A percentile compares a stretch with the other conserved stretches of the same genome.
phyloP scores from a whole-genome alignment of 441 rosid species.

The Pelargonium exstipulatum region DNA sequence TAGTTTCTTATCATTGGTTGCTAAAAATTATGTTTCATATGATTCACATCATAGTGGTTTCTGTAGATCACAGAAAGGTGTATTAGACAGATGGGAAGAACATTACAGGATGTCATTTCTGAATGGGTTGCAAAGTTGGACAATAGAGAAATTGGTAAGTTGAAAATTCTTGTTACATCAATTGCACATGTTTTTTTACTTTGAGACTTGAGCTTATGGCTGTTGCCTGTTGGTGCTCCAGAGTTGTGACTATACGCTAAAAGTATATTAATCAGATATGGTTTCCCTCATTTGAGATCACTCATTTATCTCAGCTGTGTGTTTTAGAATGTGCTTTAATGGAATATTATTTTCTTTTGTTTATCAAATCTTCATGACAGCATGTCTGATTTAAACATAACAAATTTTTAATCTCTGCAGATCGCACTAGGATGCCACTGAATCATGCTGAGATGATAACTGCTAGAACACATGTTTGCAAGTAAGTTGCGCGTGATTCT shows the following conservation, averaged over 20 bases:
- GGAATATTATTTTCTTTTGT: too few relatives aligned
- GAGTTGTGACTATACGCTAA: not conserved
- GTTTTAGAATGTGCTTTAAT: not conserved
- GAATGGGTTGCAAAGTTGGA: slow-evolving; percentile 61
- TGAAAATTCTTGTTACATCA: slow-evolving; percentile 2
- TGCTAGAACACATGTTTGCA: slow-evolving; percentile 65
- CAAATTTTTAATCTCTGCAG: slow-evolving; percentile 31
- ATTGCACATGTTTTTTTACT: not conserved
- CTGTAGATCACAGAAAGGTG: slow-evolving; percentile 71
- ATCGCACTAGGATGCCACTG: slow-evolving; percentile 65
- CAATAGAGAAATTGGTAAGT: slow-evolving; percentile 70
- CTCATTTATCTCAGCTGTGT: too few relatives aligned
- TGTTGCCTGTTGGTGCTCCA: not conserved
- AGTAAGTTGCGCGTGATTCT: slow-evolving; percentile 35
- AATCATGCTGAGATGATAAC: slow-evolving; percentile 77
- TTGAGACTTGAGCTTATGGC: not conserved
- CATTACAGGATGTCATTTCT: slow-evolving; percentile 58
- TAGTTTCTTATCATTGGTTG: not conserved
- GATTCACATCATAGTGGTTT: slow-evolving; percentile 20
- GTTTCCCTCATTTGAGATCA: too few relatives aligned
- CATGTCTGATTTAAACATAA: too few relatives aligned
- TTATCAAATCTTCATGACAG: too few relatives aligned
- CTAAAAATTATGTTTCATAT: slow-evolving; percentile 7
- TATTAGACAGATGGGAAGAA: slow-evolving; percentile 53
- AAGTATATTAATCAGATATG: not conserved